Conservation (phyloP, 176 grass and related monocot species). For the Elymus sibiricus region DNA sequence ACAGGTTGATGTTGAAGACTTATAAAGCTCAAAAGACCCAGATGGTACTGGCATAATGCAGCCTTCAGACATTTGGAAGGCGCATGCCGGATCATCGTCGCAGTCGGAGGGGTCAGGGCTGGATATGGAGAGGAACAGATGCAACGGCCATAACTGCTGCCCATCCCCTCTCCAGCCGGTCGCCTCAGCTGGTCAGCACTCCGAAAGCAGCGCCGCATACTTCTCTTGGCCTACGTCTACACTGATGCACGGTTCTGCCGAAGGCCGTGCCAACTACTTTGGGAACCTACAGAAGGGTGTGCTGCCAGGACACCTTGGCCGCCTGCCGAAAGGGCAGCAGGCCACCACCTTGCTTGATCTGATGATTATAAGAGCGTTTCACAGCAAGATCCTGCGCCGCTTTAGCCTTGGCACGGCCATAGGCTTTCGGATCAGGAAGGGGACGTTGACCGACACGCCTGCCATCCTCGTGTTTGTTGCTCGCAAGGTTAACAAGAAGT, state of each 20-base stretch:
- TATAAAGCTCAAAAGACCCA: conserved; percentile 10
- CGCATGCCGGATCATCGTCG: conserved; percentile 43
- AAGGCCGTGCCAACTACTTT: conserved; percentile 94
- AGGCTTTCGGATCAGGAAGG: conserved; percentile 84
- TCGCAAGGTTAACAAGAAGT: conserved; percentile 88
- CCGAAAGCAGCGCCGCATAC: conserved; percentile 82
- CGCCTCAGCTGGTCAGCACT: conserved; percentile 86
- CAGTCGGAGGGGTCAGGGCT: conserved; percentile 35
- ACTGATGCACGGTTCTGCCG: conserved; percentile 75
- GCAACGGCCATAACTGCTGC: conserved; percentile 41
- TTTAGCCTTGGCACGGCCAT: conserved; percentile 95
- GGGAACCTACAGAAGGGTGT: conserved; percentile 97
- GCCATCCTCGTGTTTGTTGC: conserved; percentile 98
- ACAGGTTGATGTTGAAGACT: neutral
- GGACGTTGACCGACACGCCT: conserved; percentile 71
- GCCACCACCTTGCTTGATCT: conserved; percentile 95
- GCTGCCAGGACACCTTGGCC: conserved; percentile 69
- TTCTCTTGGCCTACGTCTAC: conserved; percentile 99
- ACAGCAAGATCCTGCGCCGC: conserved; percentile 90
- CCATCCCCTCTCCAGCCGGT: conserved; percentile 63
- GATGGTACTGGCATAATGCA: conserved; percentile 57
- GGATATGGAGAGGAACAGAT: conserved; percentile 68
- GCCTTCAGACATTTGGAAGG: conserved; percentile 47
- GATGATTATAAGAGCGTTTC: conserved; percentile 97
- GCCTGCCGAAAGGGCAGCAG: conserved; percentile 68